These are phyloP conservation scores for Hydrangea macrophylla DNA, from an alignment of 148 eudicot species.

Conservation along the genomic window DNA sequence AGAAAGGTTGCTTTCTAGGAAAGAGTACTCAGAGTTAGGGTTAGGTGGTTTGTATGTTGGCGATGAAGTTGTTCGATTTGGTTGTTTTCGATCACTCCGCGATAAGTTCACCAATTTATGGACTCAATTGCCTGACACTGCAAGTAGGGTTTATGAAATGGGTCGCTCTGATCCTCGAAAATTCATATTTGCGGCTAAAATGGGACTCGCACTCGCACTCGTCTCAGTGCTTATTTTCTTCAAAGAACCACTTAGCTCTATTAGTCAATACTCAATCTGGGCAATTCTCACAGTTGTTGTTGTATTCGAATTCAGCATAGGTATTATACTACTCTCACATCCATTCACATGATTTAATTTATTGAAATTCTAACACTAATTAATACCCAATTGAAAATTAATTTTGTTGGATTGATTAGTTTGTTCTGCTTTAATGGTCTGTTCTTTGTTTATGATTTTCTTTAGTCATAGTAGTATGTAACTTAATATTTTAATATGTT, in stretches of 20 bases:
- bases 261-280: conserved; percentile 33
- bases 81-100: background rate
- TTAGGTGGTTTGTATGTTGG: background rate
- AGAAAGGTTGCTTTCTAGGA: conserved; percentile 29
- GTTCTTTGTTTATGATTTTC: background rate
- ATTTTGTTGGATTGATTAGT: background rate
- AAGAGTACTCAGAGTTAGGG: conserved; percentile 20
- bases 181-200: conserved; percentile 26
- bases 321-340: conserved; percentile 4
- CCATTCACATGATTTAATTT: background rate
- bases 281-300: conserved; percentile 43
- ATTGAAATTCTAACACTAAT: background rate
- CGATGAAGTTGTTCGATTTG: background rate
- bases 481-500: no score
- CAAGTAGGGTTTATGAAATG: conserved; percentile 29
- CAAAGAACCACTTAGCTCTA: conserved; percentile 16
- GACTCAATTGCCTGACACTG: conserved; percentile 7
- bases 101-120: conserved; percentile 17
- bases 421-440: background rate
- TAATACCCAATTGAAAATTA: background rate
- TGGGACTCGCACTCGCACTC: conserved; percentile 31
- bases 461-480: no score
- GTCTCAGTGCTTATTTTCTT: conserved; percentile 29
- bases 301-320: conserved; percentile 40
- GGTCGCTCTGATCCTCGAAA: conserved; percentile 37